Evolutionary conservation across 495 filamentous ascomycete species (phyloP), one percentile per base, ranked within the genome.

Genomic region (Haplographium delicatum): DNA sequence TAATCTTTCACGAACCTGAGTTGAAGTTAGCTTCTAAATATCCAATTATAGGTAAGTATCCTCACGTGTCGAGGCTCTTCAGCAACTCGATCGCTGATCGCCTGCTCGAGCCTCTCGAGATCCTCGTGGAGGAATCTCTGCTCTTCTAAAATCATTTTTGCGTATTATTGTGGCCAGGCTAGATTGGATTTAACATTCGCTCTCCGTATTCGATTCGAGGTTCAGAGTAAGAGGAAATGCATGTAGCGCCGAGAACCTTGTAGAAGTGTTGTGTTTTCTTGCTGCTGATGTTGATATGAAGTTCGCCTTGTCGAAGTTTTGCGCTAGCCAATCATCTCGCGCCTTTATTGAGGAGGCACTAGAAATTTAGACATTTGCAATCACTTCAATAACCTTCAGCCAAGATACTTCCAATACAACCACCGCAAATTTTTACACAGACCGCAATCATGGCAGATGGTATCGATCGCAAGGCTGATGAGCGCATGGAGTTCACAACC

Each of bases 401-500:
- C 31, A 2, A 16, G 15, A 4, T 25, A 20, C 16, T 7, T 31
- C 20, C 33, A 42, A 42, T n/a, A 16, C 15, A 26, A 1, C 13
- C 6, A 19, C 28, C 11, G 16, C 19, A 43, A 43, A 10, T 10
- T 33, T 27, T 10, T 22, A 56, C 11, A 11, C 11, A 34, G 50
- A 52, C 30, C 44, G 28, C 49, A 54, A 55, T 53, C 54, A 98
- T 98, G 93, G 87, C 91, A 38, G 91, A 96, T 61, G 85, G 85
- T 54, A 96, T 97, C 60, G 94, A 98, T 72, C 83, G 88, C 68
- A 89, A 90, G 63, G 82, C 84, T 27, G 93, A 97, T 71, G 90
- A 95, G 81, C 84, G 86, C 67, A 94, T 96, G 78, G 93, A 97
- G 74, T 98, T 98, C 74, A 81, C 80, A 52, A 98, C 93, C 68